phyloP scores from a whole-genome alignment of 1,284 basidiomycete genomes.

The Irpex lacteus region DNA sequence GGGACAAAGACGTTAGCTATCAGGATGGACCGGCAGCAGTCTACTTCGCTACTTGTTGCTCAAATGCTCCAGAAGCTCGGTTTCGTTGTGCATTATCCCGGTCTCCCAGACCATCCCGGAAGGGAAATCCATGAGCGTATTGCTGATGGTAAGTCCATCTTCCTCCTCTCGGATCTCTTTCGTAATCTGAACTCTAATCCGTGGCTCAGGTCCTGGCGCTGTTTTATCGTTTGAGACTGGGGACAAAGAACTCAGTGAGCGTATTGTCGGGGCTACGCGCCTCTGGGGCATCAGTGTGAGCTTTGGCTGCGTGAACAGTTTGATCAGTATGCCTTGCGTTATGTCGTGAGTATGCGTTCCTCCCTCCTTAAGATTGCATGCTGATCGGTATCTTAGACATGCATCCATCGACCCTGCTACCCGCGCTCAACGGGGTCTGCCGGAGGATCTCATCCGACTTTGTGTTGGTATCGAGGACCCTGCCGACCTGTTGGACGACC shows the following conservation, averaged over 20 bases:
- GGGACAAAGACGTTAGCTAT: conserved; percentile 97
- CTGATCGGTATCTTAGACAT: conserved; percentile 55
- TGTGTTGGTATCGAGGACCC: conserved; percentile 99
- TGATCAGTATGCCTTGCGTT: conserved; percentile 99
- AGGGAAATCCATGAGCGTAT: conserved; percentile 87
- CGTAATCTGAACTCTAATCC: background rate
- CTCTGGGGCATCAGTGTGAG: conserved; percentile 98
- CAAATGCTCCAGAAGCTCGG: conserved; percentile 85
- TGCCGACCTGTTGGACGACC: conserved; percentile 90
- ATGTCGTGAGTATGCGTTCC: conserved; percentile 81
- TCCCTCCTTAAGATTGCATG: conserved; percentile 11
- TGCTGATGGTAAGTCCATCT: conserved; percentile 60
- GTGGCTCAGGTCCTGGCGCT: conserved; percentile 62
- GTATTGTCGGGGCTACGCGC: conserved; percentile 88
- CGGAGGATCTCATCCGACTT: conserved; percentile 96
- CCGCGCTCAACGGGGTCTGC: conserved; percentile 90
- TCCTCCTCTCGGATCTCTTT: background rate
- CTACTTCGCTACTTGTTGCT: conserved; percentile 82
- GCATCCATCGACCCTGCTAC: conserved; percentile 95
- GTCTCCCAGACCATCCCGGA: conserved; percentile 81
- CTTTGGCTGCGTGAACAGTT: conserved; percentile 96
- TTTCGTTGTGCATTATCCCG: conserved; percentile 94
- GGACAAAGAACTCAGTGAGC: conserved; percentile 87
- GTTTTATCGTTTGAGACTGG: conserved; percentile 96
- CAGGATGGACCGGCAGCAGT: conserved; percentile 94